These are phyloP conservation scores for Dalechampia spathulata DNA, from an alignment of 441 rosid genomes.

Conservation along the genomic window DNA sequence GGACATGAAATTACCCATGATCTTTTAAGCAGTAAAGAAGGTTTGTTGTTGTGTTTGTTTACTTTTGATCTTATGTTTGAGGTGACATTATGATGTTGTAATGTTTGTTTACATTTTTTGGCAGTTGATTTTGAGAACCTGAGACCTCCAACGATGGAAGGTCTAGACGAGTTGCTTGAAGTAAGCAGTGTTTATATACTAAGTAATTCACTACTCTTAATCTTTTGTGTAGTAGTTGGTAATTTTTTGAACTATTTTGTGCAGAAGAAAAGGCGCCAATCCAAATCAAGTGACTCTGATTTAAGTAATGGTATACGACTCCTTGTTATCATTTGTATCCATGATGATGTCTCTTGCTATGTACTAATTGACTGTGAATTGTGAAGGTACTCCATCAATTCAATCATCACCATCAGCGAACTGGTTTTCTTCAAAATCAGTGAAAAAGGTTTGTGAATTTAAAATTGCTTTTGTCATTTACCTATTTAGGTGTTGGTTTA, in stretches of 20 bases:
- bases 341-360: slow-evolving; percentile 5
- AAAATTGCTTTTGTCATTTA: neutral
- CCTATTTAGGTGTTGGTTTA: no score
- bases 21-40: slow-evolving; percentile 33
- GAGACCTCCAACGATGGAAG: slow-evolving; percentile 71
- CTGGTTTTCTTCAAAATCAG: slow-evolving; percentile 87
- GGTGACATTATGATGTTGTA: neutral
- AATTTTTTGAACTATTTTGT: neutral
- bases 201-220: neutral
- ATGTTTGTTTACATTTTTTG: neutral
- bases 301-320: slow-evolving; percentile 48
- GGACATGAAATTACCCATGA: slow-evolving; percentile 61
- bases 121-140: slow-evolving; percentile 59
- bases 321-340: slow-evolving; percentile 10
- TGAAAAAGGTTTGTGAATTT: slow-evolving; percentile 60
- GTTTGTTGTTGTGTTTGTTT: slow-evolving; percentile 22
- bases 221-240: slow-evolving; percentile 3
- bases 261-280: slow-evolving; percentile 52
- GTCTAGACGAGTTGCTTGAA: slow-evolving; percentile 49
- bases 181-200: slow-evolving; percentile 30
- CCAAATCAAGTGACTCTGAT: slow-evolving; percentile 40
- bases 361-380: slow-evolving; percentile 10
- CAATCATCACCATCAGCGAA: slow-evolving; percentile 44
- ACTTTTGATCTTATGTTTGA: neutral
- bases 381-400: slow-evolving; percentile 40